These are phyloP conservation scores for Stenocarpella maydis DNA, from an alignment of 2,329 filamentous ascomycete genomes.

Conservation along the genomic window DNA sequence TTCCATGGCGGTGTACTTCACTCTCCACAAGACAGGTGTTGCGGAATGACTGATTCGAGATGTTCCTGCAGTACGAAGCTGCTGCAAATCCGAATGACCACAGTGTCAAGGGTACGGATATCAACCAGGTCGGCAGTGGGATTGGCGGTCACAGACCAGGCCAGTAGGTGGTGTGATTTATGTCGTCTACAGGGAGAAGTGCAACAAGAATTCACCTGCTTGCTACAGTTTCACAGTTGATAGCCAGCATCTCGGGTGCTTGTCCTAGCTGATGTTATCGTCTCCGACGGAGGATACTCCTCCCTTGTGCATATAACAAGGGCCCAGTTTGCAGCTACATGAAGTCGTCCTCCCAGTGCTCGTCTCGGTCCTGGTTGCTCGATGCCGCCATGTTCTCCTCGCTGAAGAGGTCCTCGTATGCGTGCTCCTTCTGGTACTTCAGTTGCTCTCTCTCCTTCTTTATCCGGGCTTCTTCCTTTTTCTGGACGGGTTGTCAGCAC, in stretches of 20 bases:
- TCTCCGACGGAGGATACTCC: not conserved
- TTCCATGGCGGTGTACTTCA: too few relatives aligned
- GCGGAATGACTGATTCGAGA: not conserved
- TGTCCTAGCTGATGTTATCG: not conserved
- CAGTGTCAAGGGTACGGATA: constrained; percentile 65
- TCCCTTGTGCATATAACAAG: not conserved
- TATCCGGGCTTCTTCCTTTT: constrained; percentile 77
- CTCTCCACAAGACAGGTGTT: too few relatives aligned
- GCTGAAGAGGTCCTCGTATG: constrained; percentile 90
- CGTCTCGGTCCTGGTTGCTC: constrained; percentile 85
- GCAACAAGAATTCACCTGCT: not conserved
- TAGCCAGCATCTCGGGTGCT: not conserved
- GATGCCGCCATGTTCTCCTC: constrained; percentile 80
- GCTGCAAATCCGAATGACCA: constrained; percentile 93
- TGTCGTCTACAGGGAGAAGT: not conserved
- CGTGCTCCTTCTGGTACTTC: constrained; percentile 97
- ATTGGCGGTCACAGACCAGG: constrained; percentile 56
- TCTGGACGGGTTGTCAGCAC: constrained; percentile 52
- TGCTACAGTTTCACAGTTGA: not conserved
- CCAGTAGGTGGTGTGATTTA: constrained; percentile 36
- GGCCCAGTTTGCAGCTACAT: constrained; percentile 66
- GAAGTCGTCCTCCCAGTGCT: constrained; percentile 89
- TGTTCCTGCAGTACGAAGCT: constrained; percentile 75
- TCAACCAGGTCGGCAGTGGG: constrained; percentile 63
- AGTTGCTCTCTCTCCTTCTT: constrained; percentile 85